These are phyloP conservation scores for Tylopilus rubrobrunneus DNA, from an alignment of 768 basidiomycete species.

Conservation along the genomic window DNA sequence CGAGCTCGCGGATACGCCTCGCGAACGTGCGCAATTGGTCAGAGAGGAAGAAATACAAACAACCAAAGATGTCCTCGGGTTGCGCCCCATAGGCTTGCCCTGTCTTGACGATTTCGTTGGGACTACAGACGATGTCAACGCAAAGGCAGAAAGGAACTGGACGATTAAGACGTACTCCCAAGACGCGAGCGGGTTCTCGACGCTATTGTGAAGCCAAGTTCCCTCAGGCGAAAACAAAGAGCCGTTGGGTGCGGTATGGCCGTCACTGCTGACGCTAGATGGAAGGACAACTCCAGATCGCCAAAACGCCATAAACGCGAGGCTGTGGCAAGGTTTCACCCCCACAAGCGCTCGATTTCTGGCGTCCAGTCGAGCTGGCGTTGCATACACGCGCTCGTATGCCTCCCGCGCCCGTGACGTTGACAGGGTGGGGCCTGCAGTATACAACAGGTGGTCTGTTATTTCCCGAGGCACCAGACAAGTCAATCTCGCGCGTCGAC, in stretches of 20 bases:
- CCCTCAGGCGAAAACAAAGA: constrained; percentile 43
- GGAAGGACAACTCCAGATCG: constrained; percentile 42
- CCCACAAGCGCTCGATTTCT: constrained; percentile 36
- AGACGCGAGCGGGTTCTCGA: constrained; percentile 40
- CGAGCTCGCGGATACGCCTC: constrained; percentile 34
- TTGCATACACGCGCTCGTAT: constrained; percentile 29
- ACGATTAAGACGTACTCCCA: constrained; percentile 40
- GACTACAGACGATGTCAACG: constrained; percentile 22
- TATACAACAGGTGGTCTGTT: constrained; percentile 29
- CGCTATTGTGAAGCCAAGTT: constrained; percentile 36
- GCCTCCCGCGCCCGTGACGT: constrained; percentile 23
- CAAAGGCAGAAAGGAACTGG: not conserved
- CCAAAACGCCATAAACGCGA: constrained; percentile 37
- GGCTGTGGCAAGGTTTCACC: constrained; percentile 40
- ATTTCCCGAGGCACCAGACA: constrained; percentile 21
- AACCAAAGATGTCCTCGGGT: constrained; percentile 43
- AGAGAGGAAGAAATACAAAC: constrained; percentile 43
- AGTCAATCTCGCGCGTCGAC: constrained; percentile 14
- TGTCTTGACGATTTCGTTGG: constrained; percentile 34
- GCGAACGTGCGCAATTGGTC: constrained; percentile 38
- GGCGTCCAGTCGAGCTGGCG: constrained; percentile 37
- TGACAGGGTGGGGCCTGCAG: constrained; percentile 23
- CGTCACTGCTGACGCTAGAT: constrained; percentile 35
- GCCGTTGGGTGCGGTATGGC: constrained; percentile 38
- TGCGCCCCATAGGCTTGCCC: constrained; percentile 35